phyloP scores from a whole-genome alignment of 2,329 filamentous ascomycete species.

The Fusarium praegraminearum region DNA sequence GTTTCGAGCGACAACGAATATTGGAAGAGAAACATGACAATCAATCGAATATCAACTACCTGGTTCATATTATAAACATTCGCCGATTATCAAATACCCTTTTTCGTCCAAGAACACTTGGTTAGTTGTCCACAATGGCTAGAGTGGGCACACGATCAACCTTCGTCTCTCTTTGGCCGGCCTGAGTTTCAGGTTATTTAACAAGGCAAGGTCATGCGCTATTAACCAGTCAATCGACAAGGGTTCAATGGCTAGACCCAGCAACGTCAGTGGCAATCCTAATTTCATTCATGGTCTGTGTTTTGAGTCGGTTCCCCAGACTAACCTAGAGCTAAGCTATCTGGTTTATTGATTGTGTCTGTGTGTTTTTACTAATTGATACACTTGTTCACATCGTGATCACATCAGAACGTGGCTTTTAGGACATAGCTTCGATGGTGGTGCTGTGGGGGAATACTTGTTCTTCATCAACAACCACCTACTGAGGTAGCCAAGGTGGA shows the following conservation, averaged over 20 bases:
- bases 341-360: constrained; percentile 1
- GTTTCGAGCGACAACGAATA: not conserved
- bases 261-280: constrained; percentile 40
- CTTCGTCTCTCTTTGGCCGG: constrained; percentile 10
- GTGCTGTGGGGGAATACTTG: not conserved
- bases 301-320: constrained; percentile 20
- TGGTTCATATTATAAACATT: not conserved
- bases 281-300: constrained; percentile 25
- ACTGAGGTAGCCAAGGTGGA: not conserved
- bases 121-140: not conserved
- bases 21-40: not conserved
- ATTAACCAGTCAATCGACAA: constrained; percentile 19
- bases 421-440: not conserved
- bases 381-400: not conserved
- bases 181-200: constrained; percentile 40
- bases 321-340: not conserved
- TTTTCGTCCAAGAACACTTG: not conserved
- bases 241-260: constrained; percentile 19
- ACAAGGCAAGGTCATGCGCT: constrained; percentile 31
- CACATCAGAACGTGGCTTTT: not conserved
- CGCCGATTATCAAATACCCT: not conserved
- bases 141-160: constrained; percentile 6
- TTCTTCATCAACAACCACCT: not conserved
- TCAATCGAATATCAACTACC: not conserved
- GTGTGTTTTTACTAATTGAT: not conserved